phyloP scores from a whole-genome alignment of 2,329 filamentous ascomycete genomes.

The Penicillium sclerotigenum region DNA sequence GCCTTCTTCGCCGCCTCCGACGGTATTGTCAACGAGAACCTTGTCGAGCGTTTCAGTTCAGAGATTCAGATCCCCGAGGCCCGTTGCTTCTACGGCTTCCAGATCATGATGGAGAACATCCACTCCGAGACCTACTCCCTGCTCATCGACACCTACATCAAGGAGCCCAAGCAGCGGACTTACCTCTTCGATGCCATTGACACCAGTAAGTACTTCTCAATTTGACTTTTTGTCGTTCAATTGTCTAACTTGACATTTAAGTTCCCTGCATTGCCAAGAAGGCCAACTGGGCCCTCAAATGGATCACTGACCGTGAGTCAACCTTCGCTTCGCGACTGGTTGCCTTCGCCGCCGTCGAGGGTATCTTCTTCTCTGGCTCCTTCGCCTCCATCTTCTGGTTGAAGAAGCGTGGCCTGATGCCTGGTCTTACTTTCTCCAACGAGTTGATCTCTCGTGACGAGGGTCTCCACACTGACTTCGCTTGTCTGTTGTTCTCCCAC shows the following conservation, averaged over 20 bases:
- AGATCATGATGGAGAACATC: conserved; percentile 99
- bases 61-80: conserved; percentile 98
- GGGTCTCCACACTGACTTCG: conserved; percentile 98
- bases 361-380: conserved; percentile 98
- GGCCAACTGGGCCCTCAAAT: conserved; percentile 93
- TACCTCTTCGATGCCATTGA: conserved; percentile 99
- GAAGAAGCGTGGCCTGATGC: conserved; percentile 99
- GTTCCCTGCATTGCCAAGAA: conserved; percentile 97
- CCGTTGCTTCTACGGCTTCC: conserved; percentile 99
- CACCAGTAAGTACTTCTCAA: conserved; percentile 65
- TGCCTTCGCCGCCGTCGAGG: conserved; percentile 95
- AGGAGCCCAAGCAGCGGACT: conserved; percentile 87
- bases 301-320: conserved; percentile 91
- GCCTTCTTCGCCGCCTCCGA: conserved; percentile 99
- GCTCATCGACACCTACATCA: conserved; percentile 98
- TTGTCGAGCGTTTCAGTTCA: conserved; percentile 93
- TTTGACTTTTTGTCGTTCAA: background rate
- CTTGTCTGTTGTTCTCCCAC: conserved; percentile 96
- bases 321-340: conserved; percentile 94
- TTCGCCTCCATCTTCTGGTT: conserved; percentile 99
- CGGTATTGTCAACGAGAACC: conserved; percentile 99
- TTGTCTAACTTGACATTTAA: conserved; percentile 46
- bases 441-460: conserved; percentile 99
- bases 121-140: conserved; percentile 99
- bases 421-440: conserved; percentile 97